A percentile compares a stretch with the other conserved stretches of the same genome.
These are phyloP conservation scores for Furcasterigmium furcatum DNA, from an alignment of 2,329 filamentous ascomycete genomes.

Conservation along the genomic window DNA sequence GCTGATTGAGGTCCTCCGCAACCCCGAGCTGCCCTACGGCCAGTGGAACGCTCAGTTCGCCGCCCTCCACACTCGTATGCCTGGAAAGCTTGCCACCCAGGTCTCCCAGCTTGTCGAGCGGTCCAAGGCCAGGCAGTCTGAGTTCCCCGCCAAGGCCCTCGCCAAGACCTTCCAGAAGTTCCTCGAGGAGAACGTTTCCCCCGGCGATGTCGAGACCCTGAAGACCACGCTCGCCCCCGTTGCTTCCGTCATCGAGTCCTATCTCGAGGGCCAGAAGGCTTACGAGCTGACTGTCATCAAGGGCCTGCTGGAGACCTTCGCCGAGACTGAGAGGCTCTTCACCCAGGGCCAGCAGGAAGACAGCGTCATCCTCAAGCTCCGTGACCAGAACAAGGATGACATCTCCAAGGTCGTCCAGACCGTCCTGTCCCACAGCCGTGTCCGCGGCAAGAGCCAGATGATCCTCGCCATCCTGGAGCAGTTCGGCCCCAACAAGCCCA, in stretches of 20 bases:
- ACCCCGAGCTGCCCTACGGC: slow-evolving; percentile 89
- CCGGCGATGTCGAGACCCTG: slow-evolving; percentile 70
- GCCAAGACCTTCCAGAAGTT: slow-evolving; percentile 83
- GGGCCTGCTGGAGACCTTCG: slow-evolving; percentile 76
- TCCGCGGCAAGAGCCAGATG: slow-evolving; percentile 91
- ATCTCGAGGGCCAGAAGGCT: slow-evolving; percentile 82
- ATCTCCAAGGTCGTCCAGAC: slow-evolving; percentile 80
- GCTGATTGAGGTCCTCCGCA: slow-evolving; percentile 83
- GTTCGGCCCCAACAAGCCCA: slow-evolving; percentile 92
- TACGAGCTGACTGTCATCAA: slow-evolving; percentile 85
- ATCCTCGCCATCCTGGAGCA: slow-evolving; percentile 88
- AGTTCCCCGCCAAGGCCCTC: slow-evolving; percentile 90
- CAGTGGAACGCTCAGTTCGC: slow-evolving; percentile 97
- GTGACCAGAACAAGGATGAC: slow-evolving; percentile 95
- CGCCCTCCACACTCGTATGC: slow-evolving; percentile 95
- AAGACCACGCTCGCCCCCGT: slow-evolving; percentile 73
- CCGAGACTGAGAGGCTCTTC: slow-evolving; percentile 81
- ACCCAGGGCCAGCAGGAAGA: slow-evolving; percentile 85
- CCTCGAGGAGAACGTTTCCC: slow-evolving; percentile 77
- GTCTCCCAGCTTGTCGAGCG: slow-evolving; percentile 86
- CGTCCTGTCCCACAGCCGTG: slow-evolving; percentile 89
- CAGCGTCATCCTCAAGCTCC: slow-evolving; percentile 86
- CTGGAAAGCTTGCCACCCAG: slow-evolving; percentile 80
- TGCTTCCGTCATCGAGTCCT: slow-evolving; percentile 72
- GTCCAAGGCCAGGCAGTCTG: slow-evolving; percentile 70